Conservation (phyloP, 2,329 filamentous ascomycete genomes). For the Arthrobotrys entomopaga region DNA sequence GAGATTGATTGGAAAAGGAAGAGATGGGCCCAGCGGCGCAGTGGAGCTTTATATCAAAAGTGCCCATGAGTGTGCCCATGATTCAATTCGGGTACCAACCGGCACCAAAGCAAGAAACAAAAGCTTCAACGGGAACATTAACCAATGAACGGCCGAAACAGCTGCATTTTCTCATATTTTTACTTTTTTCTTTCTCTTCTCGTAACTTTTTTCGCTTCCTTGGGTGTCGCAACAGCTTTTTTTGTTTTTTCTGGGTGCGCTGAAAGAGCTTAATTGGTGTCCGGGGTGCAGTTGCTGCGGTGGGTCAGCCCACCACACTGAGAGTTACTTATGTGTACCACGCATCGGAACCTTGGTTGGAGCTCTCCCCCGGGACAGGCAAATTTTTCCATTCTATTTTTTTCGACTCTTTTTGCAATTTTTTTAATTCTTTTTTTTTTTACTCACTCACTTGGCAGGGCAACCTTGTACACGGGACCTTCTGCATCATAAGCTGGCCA, state of each 20-base stretch:
- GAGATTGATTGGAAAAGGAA: too few relatives aligned
- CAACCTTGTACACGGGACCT: slow-evolving; percentile 47
- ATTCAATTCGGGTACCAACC: slow-evolving; percentile 41
- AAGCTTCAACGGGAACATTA: slow-evolving; percentile 53
- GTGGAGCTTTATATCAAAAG: too few relatives aligned
- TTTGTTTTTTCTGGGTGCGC: slow-evolving; percentile 25
- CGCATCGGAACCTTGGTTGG: slow-evolving; percentile 48
- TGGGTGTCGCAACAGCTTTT: slow-evolving; percentile 31
- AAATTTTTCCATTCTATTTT: slow-evolving; percentile 20
- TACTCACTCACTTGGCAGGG: slow-evolving; percentile 33
- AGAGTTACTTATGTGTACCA: background rate
- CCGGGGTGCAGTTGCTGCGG: slow-evolving; percentile 28
- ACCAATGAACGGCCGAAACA: slow-evolving; percentile 46
- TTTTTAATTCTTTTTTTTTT: slow-evolving; percentile 24
- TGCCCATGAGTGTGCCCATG: too few relatives aligned
- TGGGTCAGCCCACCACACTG: slow-evolving; percentile 47
- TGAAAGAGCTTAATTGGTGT: slow-evolving; percentile 46
- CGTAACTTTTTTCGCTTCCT: slow-evolving; percentile 21
- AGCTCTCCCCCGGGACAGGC: slow-evolving; percentile 45
- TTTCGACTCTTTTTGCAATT: too few relatives aligned
- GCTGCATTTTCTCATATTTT: slow-evolving; percentile 20
- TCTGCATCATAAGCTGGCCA: slow-evolving; percentile 25
- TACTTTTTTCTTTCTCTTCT: slow-evolving; percentile 25
- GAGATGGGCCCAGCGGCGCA: too few relatives aligned
- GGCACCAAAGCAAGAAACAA: slow-evolving; percentile 47